A percentile compares a stretch with the other conserved stretches of the same genome.
Evolutionary conservation across 352 stramenopile genomes (phyloP).

Genomic region (Hyphochytrium catenoides): DNA sequence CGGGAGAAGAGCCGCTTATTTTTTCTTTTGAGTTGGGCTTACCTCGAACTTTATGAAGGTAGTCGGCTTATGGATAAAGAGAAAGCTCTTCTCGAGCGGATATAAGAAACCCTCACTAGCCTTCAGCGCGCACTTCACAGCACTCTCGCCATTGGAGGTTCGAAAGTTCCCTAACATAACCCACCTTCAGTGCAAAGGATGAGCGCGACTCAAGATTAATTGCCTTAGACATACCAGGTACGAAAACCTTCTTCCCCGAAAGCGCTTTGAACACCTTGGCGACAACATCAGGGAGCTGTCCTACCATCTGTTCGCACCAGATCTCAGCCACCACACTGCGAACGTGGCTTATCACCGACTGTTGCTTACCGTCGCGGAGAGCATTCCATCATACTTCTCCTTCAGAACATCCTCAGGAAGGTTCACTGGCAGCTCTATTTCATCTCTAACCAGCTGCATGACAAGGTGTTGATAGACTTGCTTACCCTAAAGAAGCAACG

Average conservation of each 20-base stretch:
- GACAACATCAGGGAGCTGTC: slow-evolving; percentile 87
- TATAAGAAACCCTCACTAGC: slow-evolving; percentile 92
- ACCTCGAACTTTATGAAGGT: slow-evolving; percentile 95
- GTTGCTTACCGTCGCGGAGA: too few relatives aligned
- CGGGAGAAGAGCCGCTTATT: too few relatives aligned
- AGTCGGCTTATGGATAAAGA: slow-evolving; percentile 99
- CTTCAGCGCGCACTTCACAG: slow-evolving; percentile 70
- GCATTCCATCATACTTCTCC: slow-evolving; percentile 88
- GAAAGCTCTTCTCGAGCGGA: slow-evolving; percentile 93
- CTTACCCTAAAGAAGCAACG: too few relatives aligned
- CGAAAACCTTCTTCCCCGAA: slow-evolving; percentile 90
- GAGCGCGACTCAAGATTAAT: too few relatives aligned
- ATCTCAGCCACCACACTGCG: not conserved
- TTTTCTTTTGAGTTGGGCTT: too few relatives aligned
- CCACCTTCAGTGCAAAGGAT: too few relatives aligned
- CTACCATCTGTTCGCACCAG: slow-evolving; percentile 73
- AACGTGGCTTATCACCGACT: too few relatives aligned
- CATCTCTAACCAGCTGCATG: slow-evolving; percentile 71
- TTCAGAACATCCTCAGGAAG: slow-evolving; percentile 89
- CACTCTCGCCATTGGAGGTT: slow-evolving; percentile 53
- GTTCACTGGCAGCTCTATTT: slow-evolving; percentile 74
- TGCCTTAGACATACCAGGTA: too few relatives aligned
- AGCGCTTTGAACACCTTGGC: slow-evolving; percentile 94
- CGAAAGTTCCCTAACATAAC: slow-evolving; percentile 70
- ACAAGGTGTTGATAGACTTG: slow-evolving; percentile 96